Evolutionary conservation across 208 protist species (phyloP).

Genomic region (Leishmania arabica): DNA sequence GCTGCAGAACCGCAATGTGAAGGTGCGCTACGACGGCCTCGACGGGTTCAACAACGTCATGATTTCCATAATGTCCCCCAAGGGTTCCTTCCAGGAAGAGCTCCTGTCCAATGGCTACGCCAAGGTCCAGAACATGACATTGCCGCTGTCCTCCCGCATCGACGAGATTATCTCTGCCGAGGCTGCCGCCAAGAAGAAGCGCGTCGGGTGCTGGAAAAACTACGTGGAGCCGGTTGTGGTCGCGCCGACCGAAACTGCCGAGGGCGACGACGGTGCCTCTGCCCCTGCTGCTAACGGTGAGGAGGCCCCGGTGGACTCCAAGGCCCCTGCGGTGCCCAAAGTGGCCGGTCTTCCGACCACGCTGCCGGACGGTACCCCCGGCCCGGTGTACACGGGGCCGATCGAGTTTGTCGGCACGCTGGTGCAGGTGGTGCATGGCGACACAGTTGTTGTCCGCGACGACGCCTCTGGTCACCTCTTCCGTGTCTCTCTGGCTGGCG

Average conservation of each 20-base stretch:
- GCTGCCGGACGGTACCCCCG: conserved; percentile 46
- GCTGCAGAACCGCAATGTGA: conserved; percentile 86
- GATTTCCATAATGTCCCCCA: conserved; percentile 77
- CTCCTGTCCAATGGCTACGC: conserved; percentile 79
- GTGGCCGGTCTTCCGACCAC: conserved; percentile 45
- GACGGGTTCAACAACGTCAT: conserved; percentile 82
- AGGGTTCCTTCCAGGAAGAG: conserved; percentile 87
- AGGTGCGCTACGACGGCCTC: conserved; percentile 71
- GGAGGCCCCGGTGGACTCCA: neutral
- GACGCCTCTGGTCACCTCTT: conserved; percentile 50
- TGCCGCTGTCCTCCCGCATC: conserved; percentile 44
- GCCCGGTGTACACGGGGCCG: conserved; percentile 63
- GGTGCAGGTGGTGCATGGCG: conserved; percentile 83
- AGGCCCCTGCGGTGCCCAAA: conserved; percentile 15
- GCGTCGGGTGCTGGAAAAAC: conserved; percentile 75
- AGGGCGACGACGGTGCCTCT: conserved; percentile 13
- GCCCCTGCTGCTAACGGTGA: neutral
- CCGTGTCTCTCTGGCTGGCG: conserved; percentile 77
- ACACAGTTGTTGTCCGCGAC: conserved; percentile 75
- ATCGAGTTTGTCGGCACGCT: conserved; percentile 62
- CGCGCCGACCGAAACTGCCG: neutral
- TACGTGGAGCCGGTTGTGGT: conserved; percentile 35
- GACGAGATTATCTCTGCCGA: conserved; percentile 64
- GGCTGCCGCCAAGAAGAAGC: conserved; percentile 48
- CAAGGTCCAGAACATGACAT: conserved; percentile 64